Evolutionary conservation across 805 yeast species (phyloP), one percentile per base, ranked within the genome.

Genomic region (Metschnikowia cerradonensis): DNA sequence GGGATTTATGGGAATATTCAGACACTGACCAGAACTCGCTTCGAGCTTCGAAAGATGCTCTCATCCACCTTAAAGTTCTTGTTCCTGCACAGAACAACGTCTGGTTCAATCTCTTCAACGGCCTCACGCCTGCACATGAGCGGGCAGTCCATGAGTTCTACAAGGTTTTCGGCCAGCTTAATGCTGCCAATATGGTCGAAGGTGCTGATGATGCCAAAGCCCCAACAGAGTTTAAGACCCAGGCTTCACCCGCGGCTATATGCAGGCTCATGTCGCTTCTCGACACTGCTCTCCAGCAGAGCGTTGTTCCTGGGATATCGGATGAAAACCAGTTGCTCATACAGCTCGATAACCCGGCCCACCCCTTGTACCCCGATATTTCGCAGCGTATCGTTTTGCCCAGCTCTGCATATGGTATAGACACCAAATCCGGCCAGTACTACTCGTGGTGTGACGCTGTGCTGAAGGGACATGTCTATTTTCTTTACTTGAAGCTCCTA

Each of bases 391-490:
- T 56, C 10, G 31, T 47, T 14, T 47, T 57, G 15, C 61, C 62
- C 17, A 41, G 26, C 2, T 49, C 54, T n/a, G 61, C 56, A 1
- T 59, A 58, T 40, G 60, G 56, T 6, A 26, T 41, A 13, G 59
- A 58, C 36, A n/a, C 44, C 17, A 54, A 49, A n/a, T 10, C 22
- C 20, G 48, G 45, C n/a, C 42, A 23, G 6, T 52, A 49, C 49
- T 61, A 59, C 51, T 63, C 68, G 38, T 62, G 65, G 62, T 62
- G 58, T 32, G 68, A 65, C 42, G 55, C 60, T 17, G 58, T 59
- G 47, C 62, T 62, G 42, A 58, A 53, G 47, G 56, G 62, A 52
- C 61, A 63, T 11, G 58, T 59, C 10, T 54, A 59, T 38, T 54
- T 56, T 26, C 52, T 65, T 13, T 64, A 62, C 52, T 50, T 64